phyloP scores from a whole-genome alignment of 768 basidiomycete species.

The Lentinula raphanica region DNA sequence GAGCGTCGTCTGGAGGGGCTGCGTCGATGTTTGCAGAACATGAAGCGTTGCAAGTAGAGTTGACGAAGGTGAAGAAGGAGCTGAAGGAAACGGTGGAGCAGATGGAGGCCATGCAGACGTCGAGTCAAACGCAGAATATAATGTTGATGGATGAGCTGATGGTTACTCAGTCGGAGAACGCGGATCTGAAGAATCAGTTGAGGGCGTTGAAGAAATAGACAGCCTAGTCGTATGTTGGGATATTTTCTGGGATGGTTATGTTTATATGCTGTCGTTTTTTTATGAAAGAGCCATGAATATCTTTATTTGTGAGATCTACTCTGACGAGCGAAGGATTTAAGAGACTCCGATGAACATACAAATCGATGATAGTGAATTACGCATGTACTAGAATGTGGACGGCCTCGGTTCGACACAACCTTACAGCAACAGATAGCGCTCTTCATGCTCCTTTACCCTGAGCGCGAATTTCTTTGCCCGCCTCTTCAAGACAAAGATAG shows the following conservation, averaged over 20 bases:
- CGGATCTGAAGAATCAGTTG: conserved; percentile 62
- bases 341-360: no score
- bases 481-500: no score
- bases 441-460: no score
- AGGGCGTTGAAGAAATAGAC: conserved; percentile 49
- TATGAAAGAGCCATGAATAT: no score
- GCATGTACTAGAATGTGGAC: no score
- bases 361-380: no score
- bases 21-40: not conserved
- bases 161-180: conserved; percentile 75
- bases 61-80: conserved; percentile 51
- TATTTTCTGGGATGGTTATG: not conserved
- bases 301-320: no score
- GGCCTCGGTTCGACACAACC: no score
- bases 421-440: no score
- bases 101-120: conserved; percentile 57
- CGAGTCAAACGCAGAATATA: conserved; percentile 78
- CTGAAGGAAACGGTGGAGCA: conserved; percentile 56
- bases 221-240: not conserved
- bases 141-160: conserved; percentile 88
- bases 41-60: conserved; percentile 47
- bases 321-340: no score
- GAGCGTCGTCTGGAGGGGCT: not conserved
- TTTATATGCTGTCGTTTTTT: not conserved
- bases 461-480: no score